phyloP scores from a whole-genome alignment of 1,139 yeast species.

The Debaryomycetaceae sp. region DNA sequence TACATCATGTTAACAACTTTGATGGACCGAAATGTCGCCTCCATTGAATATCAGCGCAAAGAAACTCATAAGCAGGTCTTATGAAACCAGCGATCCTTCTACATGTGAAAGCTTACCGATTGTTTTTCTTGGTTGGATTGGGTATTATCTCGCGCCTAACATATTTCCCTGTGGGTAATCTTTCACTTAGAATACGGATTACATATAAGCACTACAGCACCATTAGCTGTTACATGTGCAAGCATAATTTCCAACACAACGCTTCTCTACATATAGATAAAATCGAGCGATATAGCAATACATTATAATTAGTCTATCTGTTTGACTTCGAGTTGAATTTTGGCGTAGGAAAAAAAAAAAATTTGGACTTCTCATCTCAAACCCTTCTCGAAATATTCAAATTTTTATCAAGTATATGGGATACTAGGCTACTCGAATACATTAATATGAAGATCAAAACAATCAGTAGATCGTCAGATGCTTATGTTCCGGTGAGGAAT shows the following conservation, averaged over 20 bases:
- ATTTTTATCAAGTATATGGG: background rate
- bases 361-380: slow-evolving; percentile 5
- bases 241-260: background rate
- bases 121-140: no score
- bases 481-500: slow-evolving; percentile 87
- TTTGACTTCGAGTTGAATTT: background rate
- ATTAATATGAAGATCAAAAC: slow-evolving; percentile 75
- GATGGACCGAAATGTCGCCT: no score
- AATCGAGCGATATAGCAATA: background rate
- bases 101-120: no score
- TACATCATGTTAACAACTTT: no score
- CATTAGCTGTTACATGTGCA: background rate
- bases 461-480: slow-evolving; percentile 83
- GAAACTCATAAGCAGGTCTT: slow-evolving; percentile 12
- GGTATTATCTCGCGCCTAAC: no score
- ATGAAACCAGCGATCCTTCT: slow-evolving; percentile 2
- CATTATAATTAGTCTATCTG: background rate
- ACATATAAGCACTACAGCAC: slow-evolving; percentile 1
- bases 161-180: no score
- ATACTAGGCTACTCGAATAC: background rate
- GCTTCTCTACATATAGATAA: background rate
- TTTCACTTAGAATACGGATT: background rate
- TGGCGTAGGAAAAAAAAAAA: background rate
- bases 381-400: slow-evolving; percentile 1
- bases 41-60: background rate